Evolutionary conservation across 2,329 filamentous ascomycete genomes (phyloP).

Genomic region (Beauveria scarabaeidicola): DNA sequence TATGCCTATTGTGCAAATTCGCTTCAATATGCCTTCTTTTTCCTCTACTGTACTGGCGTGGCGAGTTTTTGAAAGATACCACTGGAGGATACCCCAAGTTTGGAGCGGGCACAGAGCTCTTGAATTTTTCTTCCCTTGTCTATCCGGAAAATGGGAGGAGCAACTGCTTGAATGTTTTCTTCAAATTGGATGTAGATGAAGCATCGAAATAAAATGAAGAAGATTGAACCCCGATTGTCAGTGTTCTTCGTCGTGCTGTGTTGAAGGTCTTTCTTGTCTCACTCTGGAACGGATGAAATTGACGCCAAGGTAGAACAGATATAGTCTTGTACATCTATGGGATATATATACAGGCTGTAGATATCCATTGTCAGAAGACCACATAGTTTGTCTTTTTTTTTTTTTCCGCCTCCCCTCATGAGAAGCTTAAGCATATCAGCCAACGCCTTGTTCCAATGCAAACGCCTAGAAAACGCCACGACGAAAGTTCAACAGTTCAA

Average conservation of each 20-base stretch:
- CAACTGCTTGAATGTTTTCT: not conserved
- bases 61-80: not conserved
- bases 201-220: not conserved
- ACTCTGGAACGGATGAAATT: no score
- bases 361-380: not conserved
- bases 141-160: not conserved
- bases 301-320: not conserved
- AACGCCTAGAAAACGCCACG: not conserved
- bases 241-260: no score
- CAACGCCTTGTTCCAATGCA: conserved; percentile 2
- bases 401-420: not conserved
- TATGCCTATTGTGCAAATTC: not conserved
- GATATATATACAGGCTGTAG: not conserved
- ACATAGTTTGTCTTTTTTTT: not conserved
- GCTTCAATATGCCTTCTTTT: not conserved
- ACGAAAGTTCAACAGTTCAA: not conserved
- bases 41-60: not conserved
- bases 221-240: not conserved
- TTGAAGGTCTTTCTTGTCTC: no score
- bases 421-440: not conserved
- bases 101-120: not conserved
- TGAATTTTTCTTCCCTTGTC: not conserved
- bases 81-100: conserved; percentile 8
- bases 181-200: not conserved
- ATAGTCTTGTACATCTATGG: not conserved